Evolutionary conservation across 805 yeast species (phyloP).

Genomic region (Hanseniaspora guilliermondii): DNA sequence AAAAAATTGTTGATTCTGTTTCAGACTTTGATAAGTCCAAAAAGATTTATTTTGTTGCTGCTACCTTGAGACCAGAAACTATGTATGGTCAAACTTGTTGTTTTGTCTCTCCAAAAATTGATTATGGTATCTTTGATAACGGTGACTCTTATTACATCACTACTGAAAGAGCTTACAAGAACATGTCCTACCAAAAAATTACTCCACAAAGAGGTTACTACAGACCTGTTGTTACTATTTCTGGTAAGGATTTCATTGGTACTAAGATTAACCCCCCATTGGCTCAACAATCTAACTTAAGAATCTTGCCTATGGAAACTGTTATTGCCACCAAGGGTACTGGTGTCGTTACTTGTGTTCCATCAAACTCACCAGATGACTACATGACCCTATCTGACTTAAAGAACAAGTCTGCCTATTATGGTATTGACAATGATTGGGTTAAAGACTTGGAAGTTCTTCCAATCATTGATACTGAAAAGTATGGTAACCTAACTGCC

Average conservation of each 20-base stretch:
- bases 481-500: conserved; percentile 83
- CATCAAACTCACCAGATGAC: conserved; percentile 98
- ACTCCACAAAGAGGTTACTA: conserved; percentile 80
- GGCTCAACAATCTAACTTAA: conserved; percentile 52
- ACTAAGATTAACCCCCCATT: conserved; percentile 78
- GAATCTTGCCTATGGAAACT: conserved; percentile 95
- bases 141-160: conserved; percentile 67
- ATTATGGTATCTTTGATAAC: conserved; percentile 81
- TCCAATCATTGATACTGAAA: conserved; percentile 65
- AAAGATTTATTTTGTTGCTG: conserved; percentile 78
- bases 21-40: conserved; percentile 36
- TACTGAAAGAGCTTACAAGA: conserved; percentile 91
- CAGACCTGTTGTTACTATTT: conserved; percentile 43
- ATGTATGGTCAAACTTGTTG: conserved; percentile 98
- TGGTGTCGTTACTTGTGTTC: conserved; percentile 97
- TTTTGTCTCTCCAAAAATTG: conserved; percentile 90
- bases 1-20: conserved; percentile 25
- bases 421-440: conserved; percentile 78
- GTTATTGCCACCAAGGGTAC: conserved; percentile 92
- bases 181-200: conserved; percentile 89
- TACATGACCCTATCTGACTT: conserved; percentile 75
- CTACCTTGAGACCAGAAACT: conserved; percentile 96
- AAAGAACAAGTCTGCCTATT: conserved; percentile 79
- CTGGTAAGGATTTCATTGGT: conserved; percentile 71
- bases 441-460: conserved; percentile 52